Evolutionary conservation across 768 basidiomycete genomes (phyloP), one percentile per base, ranked within the genome.

Genomic region (Solioccasus polychromus): DNA sequence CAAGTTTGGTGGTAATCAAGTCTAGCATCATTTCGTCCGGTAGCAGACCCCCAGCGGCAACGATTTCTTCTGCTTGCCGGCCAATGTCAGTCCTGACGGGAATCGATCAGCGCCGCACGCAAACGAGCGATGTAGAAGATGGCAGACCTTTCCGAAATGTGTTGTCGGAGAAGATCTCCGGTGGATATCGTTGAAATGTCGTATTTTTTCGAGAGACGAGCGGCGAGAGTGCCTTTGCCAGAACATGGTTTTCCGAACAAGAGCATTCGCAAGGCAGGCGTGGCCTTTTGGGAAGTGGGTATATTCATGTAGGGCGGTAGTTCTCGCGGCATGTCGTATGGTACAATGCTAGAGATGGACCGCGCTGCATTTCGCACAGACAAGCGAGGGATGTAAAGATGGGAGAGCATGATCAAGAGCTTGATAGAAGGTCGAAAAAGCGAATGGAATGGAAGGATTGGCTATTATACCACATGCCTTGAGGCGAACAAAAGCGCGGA

Each of bases 221-320:
- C 71, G 8, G 86, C 75, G 35, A 92, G 73, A 5, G 92, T 94
- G 26, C 92, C 92, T 69, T 94, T 88, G 42, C 86, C 86, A 26
- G 83, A 81, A 26, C 85, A 85, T 10, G 75, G 77, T 58, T 79
- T 79, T 22, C 77, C 77, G 55, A 78, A 72, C 64, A 78, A 67
- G 50, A 78, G 59, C 74, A 78, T 77, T 31, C 77, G 64, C 49
- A 77, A 47, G 26, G 37, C 42, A 20, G 62, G 52, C 35, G 64
- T 34, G 60, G 53, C 32, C 28, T 47, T 41, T 34, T 59, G 50
- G 18, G 50, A 47, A 5, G 44, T 35, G 23, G 51, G 19, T 14
- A 71, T 57, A 57, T 72, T 75, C 40, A 80, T 69, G 52, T 68
- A 74, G 54, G 78, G 73, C 1, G 81, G 76, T 14, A 78, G 52